phyloP scores from a whole-genome alignment of 1,284 basidiomycete species.

The Polyporus tsugae region DNA sequence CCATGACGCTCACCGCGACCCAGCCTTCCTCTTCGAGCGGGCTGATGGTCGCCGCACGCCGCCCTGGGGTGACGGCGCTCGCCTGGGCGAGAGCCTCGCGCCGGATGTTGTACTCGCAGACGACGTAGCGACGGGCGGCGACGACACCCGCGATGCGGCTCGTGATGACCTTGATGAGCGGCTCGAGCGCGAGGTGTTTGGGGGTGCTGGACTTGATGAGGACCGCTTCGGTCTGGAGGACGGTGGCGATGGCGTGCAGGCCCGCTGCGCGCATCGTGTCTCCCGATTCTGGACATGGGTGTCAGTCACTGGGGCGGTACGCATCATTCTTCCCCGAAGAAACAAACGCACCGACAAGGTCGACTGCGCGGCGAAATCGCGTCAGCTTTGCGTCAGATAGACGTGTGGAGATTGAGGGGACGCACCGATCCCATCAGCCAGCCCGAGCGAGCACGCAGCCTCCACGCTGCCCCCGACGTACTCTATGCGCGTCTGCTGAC shows the following conservation, averaged over 20 bases:
- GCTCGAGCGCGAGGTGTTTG: constrained; percentile 71
- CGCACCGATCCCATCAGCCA: constrained; percentile 97
- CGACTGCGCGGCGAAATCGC: constrained; percentile 59
- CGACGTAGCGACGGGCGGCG: constrained; percentile 88
- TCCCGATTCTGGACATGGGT: constrained; percentile 80
- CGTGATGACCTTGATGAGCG: constrained; percentile 85
- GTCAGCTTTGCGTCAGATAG: not conserved
- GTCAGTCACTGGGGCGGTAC: not conserved
- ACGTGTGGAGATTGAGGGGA: constrained; percentile 19
- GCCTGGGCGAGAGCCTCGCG: constrained; percentile 72
- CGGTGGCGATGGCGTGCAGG: constrained; percentile 90
- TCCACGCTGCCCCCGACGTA: constrained; percentile 98
- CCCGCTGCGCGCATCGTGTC: constrained; percentile 99
- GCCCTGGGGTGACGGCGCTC: constrained; percentile 85
- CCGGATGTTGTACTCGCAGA: constrained; percentile 92
- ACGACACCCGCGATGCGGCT: constrained; percentile 93
- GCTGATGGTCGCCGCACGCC: constrained; percentile 90
- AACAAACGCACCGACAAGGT: constrained; percentile 81
- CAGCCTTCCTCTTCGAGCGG: constrained; percentile 86
- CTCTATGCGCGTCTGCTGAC: constrained; percentile 82
- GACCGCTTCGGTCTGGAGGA: constrained; percentile 92
- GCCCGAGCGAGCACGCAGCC: constrained; percentile 95
- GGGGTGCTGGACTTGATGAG: constrained; percentile 85
- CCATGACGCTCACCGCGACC: constrained; percentile 95
- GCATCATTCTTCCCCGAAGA: not conserved